A percentile compares a stretch with the other conserved stretches of the same genome.
phyloP scores from a whole-genome alignment of 768 basidiomycete species.

The Lactarius indigo region DNA sequence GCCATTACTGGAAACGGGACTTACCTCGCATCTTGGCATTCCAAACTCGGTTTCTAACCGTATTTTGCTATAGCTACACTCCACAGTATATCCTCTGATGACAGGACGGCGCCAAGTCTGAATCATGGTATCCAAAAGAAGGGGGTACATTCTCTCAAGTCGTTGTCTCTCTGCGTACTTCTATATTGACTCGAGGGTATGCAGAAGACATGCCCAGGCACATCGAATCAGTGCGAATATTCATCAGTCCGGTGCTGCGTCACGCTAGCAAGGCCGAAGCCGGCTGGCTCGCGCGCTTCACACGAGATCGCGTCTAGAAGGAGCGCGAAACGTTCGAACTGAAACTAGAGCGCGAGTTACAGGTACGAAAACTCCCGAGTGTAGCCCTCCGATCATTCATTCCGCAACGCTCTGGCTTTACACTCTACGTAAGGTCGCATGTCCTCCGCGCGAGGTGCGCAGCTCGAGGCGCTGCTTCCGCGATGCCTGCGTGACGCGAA shows the following conservation, averaged over 20 bases:
- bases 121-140: constrained; percentile 28
- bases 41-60: constrained; percentile 74
- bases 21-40: constrained; percentile 83
- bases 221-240: constrained; percentile 32
- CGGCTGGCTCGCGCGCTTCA: constrained; percentile 58
- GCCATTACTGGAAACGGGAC: constrained; percentile 80
- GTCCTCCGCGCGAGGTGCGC: constrained; percentile 26
- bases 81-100: constrained; percentile 74
- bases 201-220: constrained; percentile 31
- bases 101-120: constrained; percentile 64
- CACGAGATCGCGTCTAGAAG: constrained; percentile 44
- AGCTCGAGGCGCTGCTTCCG: constrained; percentile 19
- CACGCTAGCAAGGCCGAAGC: constrained; percentile 40
- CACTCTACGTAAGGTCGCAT: constrained; percentile 5
- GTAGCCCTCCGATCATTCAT: not conserved
- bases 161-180: too few relatives aligned
- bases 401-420: not conserved
- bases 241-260: constrained; percentile 12
- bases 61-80: constrained; percentile 71
- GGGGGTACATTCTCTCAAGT: constrained; percentile 22
- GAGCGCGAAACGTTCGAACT: constrained; percentile 49
- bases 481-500: constrained; percentile 13
- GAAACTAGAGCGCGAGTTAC: constrained; percentile 70
- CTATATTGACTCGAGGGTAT: not conserved
- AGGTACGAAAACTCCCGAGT: constrained; percentile 42